Evolutionary conservation across 208 protist genomes (phyloP), one percentile per base, ranked within the genome.

Genomic region (Herpetomonas tarakana): DNA sequence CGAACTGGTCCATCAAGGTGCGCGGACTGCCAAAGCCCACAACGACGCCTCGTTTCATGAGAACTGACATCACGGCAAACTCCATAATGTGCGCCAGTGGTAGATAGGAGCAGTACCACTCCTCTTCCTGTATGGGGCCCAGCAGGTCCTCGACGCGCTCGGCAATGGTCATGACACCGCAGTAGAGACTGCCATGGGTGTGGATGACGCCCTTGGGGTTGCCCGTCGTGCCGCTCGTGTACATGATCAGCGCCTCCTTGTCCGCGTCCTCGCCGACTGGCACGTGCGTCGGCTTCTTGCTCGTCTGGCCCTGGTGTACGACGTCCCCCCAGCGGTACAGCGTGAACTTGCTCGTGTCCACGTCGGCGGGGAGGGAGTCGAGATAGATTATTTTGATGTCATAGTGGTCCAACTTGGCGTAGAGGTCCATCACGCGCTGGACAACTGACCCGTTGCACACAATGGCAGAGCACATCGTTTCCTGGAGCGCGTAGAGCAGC

Each of bases 61-160:
- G 62, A 47, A 88, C 60, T 14, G 56, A 81, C 26, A 85, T 58
- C 35, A 88, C 86, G 11, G 70, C 71, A 6, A 94, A 58, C 70
- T 97, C 93, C 66, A 97, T 87, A 63, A 97, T 95, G 76, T 97
- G 93, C n/a, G 91, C 93, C 3, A 96, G 58, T 11, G 93, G 93
- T 0, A 97, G 68, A 62, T 96, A 97, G 2, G 88, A 86, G 52
- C 93, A 83, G 68, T 96, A 92, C 72, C 68, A 76, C 57, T 78
- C 79, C 52, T 96, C 78, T 31, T 74, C 68, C 46, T 54, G 76
- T 24, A 64, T 58, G 12, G 66, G 58, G 14, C 76, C 83, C 18
- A 93, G 56, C 1, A 88, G 0, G 22, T 84, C 75, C 19, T 63
- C 41, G 9, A 94, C 58, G 39, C 79, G 73, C 31, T 85, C 50